Evolutionary conservation across 2,329 filamentous ascomycete species (phyloP), one percentile per base, ranked within the genome.

Genomic region (Ophiostoma triangulosporum): DNA sequence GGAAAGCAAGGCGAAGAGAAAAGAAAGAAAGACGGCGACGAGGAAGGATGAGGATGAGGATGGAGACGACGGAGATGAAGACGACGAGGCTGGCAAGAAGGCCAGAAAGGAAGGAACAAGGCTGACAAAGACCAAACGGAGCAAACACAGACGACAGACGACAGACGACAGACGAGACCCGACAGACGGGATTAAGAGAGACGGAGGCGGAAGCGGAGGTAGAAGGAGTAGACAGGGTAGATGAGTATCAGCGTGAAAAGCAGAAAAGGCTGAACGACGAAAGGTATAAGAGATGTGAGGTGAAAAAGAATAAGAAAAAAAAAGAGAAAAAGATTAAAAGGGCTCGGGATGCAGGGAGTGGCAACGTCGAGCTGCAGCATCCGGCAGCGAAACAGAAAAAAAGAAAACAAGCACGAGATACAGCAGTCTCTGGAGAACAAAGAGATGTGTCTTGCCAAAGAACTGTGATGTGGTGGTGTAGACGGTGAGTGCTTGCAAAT

Each of bases 61-160:
- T n/a, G n/a, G n/a, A n/a, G n/a, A n/a, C n/a, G n/a, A n/a, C n/a
- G n/a, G n/a, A n/a, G n/a, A n/a, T n/a, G n/a, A n/a, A n/a, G n/a
- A n/a, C n/a, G 20, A 24, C 38, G 20, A 43, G 38, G 38, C 38
- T 49, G 45, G 43, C 51, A 53, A 46, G 31, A 49, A 27, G 51
- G 38, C 9, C 38, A 22, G 5, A 11, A 31, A 43, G n/a, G n/a
- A 24, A 24, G 20, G 38, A 26, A 11, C 32, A 35, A 52, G 40
- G 46, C 51, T 48, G 50, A 52, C 38, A 46, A 17, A 31, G 43
- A 48, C 43, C 38, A 53, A 53, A 43, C 45, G 45, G 43, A 11
- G 7, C 38, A 43, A 24, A 43, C 38, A 43, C 20, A 31, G 8
- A 43, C 38, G n/a, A n/a, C n/a, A n/a, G n/a, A n/a, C n/a, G n/a